Conservation (phyloP, 805 yeast species). For the Kuraishia molischiana region DNA sequence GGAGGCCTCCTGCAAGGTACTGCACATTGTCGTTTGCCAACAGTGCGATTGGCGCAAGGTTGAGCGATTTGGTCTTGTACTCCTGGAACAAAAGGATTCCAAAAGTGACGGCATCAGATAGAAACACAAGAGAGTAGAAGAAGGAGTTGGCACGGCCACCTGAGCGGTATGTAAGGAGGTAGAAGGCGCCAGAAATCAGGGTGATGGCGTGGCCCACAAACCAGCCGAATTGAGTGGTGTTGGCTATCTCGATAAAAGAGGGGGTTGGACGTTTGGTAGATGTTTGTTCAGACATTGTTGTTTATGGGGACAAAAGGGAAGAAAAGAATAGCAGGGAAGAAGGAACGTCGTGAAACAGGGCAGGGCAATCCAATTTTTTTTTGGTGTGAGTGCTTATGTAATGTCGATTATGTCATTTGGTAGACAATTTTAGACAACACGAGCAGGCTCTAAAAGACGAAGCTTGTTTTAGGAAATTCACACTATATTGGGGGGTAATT, state of each 20-base stretch:
- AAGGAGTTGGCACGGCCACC: constrained; percentile 22
- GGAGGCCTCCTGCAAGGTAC: constrained; percentile 49
- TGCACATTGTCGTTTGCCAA: constrained; percentile 62
- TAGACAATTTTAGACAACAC: no score
- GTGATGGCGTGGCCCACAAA: constrained; percentile 51
- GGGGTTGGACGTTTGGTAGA: not conserved
- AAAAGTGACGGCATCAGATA: constrained; percentile 64
- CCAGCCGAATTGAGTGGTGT: constrained; percentile 70
- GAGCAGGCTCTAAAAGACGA: no score
- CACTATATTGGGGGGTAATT: no score
- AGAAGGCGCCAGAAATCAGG: constrained; percentile 28
- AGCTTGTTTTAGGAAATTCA: no score
- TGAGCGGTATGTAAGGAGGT: constrained; percentile 23
- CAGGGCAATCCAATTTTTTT: no score
- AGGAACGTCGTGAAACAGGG: no score
- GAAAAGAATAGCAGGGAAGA: not conserved
- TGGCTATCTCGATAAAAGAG: constrained; percentile 6
- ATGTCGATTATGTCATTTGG: no score
- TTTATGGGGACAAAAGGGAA: not conserved
- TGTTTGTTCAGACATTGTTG: not conserved
- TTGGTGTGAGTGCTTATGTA: no score
- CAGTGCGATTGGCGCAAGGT: constrained; percentile 17
- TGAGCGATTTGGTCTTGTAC: constrained; percentile 22
- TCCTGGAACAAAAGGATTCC: constrained; percentile 67
- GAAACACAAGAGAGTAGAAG: constrained; percentile 50